These are phyloP conservation scores for Sanghuangporus weigelae DNA, from an alignment of 1,284 basidiomycete genomes.

Conservation along the genomic window DNA sequence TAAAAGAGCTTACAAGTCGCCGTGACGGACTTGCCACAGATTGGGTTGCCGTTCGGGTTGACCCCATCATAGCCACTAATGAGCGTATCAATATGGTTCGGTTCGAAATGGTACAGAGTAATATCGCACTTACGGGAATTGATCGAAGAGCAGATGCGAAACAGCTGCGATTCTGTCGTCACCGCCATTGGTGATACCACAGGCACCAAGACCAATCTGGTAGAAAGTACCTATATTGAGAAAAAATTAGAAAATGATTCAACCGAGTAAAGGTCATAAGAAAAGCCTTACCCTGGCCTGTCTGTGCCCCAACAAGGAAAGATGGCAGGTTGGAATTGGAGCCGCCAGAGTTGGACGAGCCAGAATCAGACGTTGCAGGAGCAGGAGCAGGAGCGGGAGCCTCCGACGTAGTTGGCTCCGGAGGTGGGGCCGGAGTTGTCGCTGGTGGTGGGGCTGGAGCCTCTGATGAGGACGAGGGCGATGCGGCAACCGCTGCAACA, in stretches of 20 bases:
- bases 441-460: neutral
- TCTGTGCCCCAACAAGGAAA: neutral
- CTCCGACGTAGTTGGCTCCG: neutral
- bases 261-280: neutral
- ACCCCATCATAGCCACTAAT: constrained; percentile 26
- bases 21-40: constrained; percentile 36
- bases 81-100: constrained; percentile 3
- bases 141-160: constrained; percentile 33
- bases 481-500: neutral
- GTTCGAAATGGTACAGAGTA: neutral
- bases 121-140: constrained; percentile 29
- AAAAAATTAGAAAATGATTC: neutral
- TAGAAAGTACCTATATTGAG: constrained; percentile 19
- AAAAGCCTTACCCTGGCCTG: constrained; percentile 9
- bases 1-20: constrained; percentile 28
- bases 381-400: neutral
- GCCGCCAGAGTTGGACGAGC: neutral
- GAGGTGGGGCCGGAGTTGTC: neutral
- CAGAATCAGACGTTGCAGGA: neutral
- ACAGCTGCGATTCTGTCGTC: constrained; percentile 34
- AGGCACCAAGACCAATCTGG: constrained; percentile 27
- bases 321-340: neutral
- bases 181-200: constrained; percentile 25
- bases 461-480: neutral
- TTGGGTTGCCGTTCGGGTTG: constrained; percentile 42